phyloP scores from a whole-genome alignment of 2,329 filamentous ascomycete genomes.

The Botrytis porri region DNA sequence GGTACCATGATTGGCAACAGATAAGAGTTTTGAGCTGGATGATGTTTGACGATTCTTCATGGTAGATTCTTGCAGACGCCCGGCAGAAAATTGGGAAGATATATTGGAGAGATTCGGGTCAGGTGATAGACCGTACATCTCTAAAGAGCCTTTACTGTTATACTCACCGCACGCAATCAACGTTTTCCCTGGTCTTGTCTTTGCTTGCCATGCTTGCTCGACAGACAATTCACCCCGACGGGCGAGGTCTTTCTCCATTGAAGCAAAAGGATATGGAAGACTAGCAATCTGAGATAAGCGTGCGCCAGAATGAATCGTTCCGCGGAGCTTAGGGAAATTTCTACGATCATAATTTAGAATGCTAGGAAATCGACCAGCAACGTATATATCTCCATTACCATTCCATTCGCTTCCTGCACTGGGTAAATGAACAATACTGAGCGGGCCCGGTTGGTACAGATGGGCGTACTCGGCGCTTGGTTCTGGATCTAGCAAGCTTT shows the following conservation, averaged over 20 bases:
- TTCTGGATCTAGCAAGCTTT: conserved; percentile 42
- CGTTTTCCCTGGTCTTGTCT: conserved; percentile 56
- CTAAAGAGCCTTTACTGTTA: conserved; percentile 84
- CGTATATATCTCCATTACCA: conserved; percentile 71
- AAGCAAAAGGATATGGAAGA: conserved; percentile 65
- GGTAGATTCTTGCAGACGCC: conserved; percentile 46
- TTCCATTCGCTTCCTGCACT: conserved; percentile 44
- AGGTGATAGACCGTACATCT: conserved; percentile 69
- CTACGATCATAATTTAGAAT: conserved; percentile 71
- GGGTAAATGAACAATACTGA: conserved; percentile 78
- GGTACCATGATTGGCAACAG: conserved; percentile 76
- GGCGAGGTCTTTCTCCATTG: conserved; percentile 57
- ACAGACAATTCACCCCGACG: conserved; percentile 53
- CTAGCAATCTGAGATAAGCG: conserved; percentile 70
- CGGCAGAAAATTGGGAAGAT: conserved; percentile 36
- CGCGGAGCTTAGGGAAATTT: conserved; percentile 73
- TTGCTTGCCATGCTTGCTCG: conserved; percentile 53
- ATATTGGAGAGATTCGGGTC: conserved; percentile 29
- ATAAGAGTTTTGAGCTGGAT: conserved; percentile 75
- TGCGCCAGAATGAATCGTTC: conserved; percentile 80
- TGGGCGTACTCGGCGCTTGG: conserved; percentile 62
- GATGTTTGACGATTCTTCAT: conserved; percentile 83
- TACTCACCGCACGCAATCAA: conserved; percentile 85
- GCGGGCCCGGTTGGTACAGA: conserved; percentile 74
- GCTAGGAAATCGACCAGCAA: conserved; percentile 83